Base-by-base conservation (phyloP, 352 stramenopile genomes). In the Globisporangium orthogonon region DNA sequence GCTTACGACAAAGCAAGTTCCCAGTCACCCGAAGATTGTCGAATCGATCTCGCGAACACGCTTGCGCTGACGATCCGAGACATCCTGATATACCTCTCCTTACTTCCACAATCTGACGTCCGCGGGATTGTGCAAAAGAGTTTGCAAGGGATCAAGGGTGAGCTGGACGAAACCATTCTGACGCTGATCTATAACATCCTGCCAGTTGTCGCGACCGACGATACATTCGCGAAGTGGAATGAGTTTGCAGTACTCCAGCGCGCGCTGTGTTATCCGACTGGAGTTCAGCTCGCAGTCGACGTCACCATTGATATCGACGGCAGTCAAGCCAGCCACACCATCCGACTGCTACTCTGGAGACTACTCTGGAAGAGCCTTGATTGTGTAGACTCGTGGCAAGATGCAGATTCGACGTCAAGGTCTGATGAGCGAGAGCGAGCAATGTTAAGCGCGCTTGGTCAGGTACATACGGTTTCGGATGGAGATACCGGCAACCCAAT, bases 1-100 rank as follows among this genome's bases (percentile, higher is more conserved):
- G n/a, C 18, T 2, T 54, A 71, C 28, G 5, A 45, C 18, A 53
- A 3, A 60, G 29, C 33, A 29, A 61, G 11, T n/a, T 71, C 39
- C 60, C 47, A 35, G 62, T 76, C 43, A 67, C 23, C 3, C 58
- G 77, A 14, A 52, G 74, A 1, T 40, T 82, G 3, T 23, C 69
- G 4, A 50, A 69, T 4, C 78, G 31, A 61, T 13, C 28, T 71
- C 31, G 62, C 47, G 33, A 65, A 77, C 46, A 70, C 28, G 7
- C 61, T 82, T 11, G 54, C 77, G 1, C 39, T 82, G 4, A 37
- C 71, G 4, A 47, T 71, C 3, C 77, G 77, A 17, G 58, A 65
- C 18, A 52, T 62, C 0, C 54, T 79, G 47, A 58, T 63, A 43
- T n/a, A 52, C 18, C 17, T 43, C 18, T 17, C 10, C 5, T 10